These are phyloP conservation scores for Thinopyrum obtusiflorum DNA, from an alignment of 202 grass and related monocot species.

Conservation along the genomic window DNA sequence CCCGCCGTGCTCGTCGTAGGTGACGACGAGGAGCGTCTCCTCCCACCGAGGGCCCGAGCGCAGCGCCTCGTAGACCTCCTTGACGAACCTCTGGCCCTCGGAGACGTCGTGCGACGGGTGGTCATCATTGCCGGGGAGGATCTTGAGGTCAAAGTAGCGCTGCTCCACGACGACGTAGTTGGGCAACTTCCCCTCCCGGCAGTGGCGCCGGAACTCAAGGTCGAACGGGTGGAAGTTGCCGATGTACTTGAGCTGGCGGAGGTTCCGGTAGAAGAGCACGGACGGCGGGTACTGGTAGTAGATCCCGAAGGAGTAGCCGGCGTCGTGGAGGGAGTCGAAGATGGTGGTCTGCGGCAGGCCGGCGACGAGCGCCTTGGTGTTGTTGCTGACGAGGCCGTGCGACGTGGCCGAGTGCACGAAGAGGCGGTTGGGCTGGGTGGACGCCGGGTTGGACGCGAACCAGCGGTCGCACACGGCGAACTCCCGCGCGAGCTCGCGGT, in stretches of 20 bases:
- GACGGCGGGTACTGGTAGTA: conserved; percentile 76
- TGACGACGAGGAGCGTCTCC: conserved; percentile 62
- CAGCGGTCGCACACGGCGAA: conserved; percentile 92
- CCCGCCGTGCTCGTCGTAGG: conserved; percentile 86
- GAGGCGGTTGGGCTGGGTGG: conserved; percentile 84
- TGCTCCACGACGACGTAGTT: conserved; percentile 88
- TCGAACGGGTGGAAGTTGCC: conserved; percentile 67
- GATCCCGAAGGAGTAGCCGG: conserved; percentile 57
- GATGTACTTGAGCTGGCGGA: conserved; percentile 55
- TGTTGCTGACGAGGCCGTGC: conserved; percentile 62
- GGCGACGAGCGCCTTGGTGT: conserved; percentile 35
- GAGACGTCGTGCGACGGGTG: conserved; percentile 81
- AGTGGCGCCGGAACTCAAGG: conserved; percentile 58
- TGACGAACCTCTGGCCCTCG: conserved; percentile 70
- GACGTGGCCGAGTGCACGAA: conserved; percentile 91
- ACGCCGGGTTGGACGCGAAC: conserved; percentile 80
- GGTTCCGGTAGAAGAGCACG: conserved; percentile 61
- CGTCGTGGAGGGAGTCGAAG: conserved; percentile 74
- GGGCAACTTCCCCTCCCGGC: conserved; percentile 68
- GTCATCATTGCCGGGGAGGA: conserved; percentile 79
- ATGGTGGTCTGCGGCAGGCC: conserved; percentile 85
- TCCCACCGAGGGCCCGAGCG: conserved; percentile 70
- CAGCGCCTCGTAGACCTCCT: conserved; percentile 75
- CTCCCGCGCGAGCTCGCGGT: conserved; percentile 57
- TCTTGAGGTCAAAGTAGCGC: conserved; percentile 71